Evolutionary conservation across 495 filamentous ascomycete genomes (phyloP).

Genomic region (Penicillium bovifimosum): DNA sequence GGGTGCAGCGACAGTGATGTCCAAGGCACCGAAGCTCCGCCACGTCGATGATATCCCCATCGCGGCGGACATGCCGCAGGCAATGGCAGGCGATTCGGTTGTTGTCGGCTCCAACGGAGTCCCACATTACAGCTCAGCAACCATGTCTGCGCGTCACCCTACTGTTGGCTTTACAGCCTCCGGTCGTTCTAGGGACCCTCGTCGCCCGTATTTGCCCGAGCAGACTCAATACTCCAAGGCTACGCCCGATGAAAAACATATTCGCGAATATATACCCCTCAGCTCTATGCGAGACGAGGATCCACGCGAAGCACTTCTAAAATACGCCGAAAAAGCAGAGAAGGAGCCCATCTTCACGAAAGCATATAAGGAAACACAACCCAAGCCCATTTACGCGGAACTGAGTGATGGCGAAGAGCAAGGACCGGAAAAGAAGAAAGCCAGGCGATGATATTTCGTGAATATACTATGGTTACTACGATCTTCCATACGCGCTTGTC

Average conservation of each 20-base stretch:
- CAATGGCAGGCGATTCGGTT: constrained; percentile 77
- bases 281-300: constrained; percentile 97
- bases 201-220: constrained; percentile 74
- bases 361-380: constrained; percentile 90
- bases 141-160: constrained; percentile 61
- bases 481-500: not conserved
- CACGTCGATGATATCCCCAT: constrained; percentile 92
- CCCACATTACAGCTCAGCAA: constrained; percentile 42
- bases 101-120: constrained; percentile 51
- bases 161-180: constrained; percentile 70
- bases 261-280: constrained; percentile 79
- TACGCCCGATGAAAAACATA: constrained; percentile 84
- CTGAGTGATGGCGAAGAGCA: constrained; percentile 85
- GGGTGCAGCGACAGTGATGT: constrained; percentile 86
- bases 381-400: constrained; percentile 85
- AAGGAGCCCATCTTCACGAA: constrained; percentile 92
- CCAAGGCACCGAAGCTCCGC: constrained; percentile 84
- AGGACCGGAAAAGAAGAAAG: constrained; percentile 62
- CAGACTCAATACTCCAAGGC: constrained; percentile 87
- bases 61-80: constrained; percentile 73
- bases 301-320: constrained; percentile 85
- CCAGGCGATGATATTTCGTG: constrained; percentile 32
- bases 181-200: constrained; percentile 72
- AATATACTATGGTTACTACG: constrained; percentile 2
- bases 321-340: constrained; percentile 91